Evolutionary conservation across 257 asterid genomes (phyloP).

Genomic region (Ocimum tenuiflorum): DNA sequence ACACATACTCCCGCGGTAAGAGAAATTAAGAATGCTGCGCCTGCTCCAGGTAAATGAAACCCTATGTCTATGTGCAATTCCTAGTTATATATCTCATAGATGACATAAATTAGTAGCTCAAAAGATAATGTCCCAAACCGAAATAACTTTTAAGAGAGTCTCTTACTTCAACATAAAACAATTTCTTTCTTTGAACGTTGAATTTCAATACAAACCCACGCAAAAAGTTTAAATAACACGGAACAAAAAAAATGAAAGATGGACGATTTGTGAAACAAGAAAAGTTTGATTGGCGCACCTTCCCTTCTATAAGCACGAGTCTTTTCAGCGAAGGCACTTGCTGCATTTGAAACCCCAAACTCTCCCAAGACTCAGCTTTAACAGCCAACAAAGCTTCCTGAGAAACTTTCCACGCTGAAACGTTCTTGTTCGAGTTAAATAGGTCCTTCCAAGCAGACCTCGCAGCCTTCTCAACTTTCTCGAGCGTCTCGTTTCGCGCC

Average conservation of each 20-base stretch:
- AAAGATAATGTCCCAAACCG: no score
- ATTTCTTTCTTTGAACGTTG: neutral
- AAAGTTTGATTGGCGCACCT: slow-evolving; percentile 34
- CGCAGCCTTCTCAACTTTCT: slow-evolving; percentile 51
- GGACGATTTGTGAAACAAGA: neutral
- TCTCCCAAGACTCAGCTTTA: slow-evolving; percentile 71
- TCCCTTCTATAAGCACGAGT: slow-evolving; percentile 54
- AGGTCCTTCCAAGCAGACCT: slow-evolving; percentile 42
- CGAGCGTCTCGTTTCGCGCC: slow-evolving; percentile 29
- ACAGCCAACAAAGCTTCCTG: slow-evolving; percentile 57
- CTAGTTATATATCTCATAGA: no score
- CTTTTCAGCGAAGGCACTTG: slow-evolving; percentile 64
- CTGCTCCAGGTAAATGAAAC: no score
- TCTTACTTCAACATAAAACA: no score
- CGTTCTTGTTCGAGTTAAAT: slow-evolving; percentile 38
- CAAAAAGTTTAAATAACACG: neutral
- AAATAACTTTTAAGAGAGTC: no score
- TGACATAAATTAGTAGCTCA: no score
- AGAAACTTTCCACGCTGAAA: slow-evolving; percentile 80
- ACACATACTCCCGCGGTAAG: no score
- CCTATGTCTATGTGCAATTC: no score
- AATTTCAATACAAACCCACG: neutral
- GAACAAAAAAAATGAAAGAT: neutral
- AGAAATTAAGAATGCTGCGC: no score
- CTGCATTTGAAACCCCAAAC: slow-evolving; percentile 72